Evolutionary conservation across 495 filamentous ascomycete genomes (phyloP), one percentile per base, ranked within the genome.

Genomic region (Articulospora tetracladia): DNA sequence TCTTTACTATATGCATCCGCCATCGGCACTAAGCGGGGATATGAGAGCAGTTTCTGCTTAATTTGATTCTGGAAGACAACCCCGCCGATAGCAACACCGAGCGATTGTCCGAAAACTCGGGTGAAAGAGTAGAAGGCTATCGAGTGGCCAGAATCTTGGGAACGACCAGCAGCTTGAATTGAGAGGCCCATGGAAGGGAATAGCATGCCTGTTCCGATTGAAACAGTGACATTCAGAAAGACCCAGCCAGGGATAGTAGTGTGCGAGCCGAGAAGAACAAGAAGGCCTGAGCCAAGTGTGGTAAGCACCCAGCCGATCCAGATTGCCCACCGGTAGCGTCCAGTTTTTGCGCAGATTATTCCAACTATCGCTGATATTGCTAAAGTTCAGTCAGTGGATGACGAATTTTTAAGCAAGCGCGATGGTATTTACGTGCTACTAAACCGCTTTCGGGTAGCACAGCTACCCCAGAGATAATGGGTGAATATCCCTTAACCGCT

Each of bases 51-150:
- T 27, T 82, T 80, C 1, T 53, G 44, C 22, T 72, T 71, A 73
- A 88, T 80, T 30, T 74, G 74, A 47, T 86, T 86, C 66, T 87
- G 82, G 69, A 88, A 89, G 26, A 79, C 70, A 17, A 78, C 75
- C 2, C 78, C 79, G 7, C 78, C 73, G 60, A 87, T 74, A 0
- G 82, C 83, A 12, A 79, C 70, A 19, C 76, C 76, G 34, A 79
- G 62, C 8, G 67, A 66, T 61, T 76, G 74, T 1, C 86, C 88
- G 66, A 84, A 79, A 0, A 79, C 77, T 17, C 85, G 77, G 58
- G 83, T 73, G 63, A 89, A 84, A 28, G 75, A 74, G 59, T 81
- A 84, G 61, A 88, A 78, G 55, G 78, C 79, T 10, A 80, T 78
- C 19, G 82, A 80, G 63, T 82, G 81, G 11, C 81, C 83, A 44